A percentile compares a stretch with the other conserved stretches of the same genome.
Conservation (phyloP, 1,139 yeast genomes). For the Pichia terricola region DNA sequence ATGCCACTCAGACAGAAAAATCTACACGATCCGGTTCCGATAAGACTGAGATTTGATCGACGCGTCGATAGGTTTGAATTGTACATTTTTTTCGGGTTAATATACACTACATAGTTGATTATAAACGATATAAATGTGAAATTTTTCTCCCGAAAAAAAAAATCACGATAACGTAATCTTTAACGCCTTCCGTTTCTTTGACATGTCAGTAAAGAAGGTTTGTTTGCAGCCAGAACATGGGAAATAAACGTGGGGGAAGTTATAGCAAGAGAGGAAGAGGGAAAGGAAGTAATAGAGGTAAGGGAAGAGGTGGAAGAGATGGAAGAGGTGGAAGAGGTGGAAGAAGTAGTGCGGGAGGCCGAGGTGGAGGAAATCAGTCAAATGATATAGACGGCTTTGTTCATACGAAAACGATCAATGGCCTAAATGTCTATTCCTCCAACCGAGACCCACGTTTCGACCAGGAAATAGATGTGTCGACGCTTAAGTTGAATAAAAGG, state of each 20-base stretch:
- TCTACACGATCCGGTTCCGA: too few species aligned
- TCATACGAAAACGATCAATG: not conserved
- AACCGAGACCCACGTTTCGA: too few species aligned
- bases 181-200: too few species aligned
- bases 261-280: slow-evolving; percentile 16
- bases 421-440: not conserved
- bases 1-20: too few species aligned
- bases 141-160: too few species aligned
- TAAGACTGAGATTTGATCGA: too few species aligned
- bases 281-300: not conserved
- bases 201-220: not conserved
- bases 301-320: slow-evolving; percentile 7
- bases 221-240: not conserved
- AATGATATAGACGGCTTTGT: not conserved
- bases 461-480: too few species aligned
- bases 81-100: too few species aligned
- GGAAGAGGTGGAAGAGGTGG: slow-evolving; percentile 17
- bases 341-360: slow-evolving; percentile 22
- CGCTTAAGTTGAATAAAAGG: slow-evolving; percentile 3
- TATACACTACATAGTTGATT: too few species aligned
- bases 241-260: slow-evolving; percentile 13
- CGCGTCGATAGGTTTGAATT: too few species aligned
- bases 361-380: slow-evolving; percentile 16
- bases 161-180: too few species aligned
- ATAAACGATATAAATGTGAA: too few species aligned